Evolutionary conservation across 306 rosid species (phyloP), one percentile per base, ranked within the genome.

Genomic region (Fagus sylvatica): DNA sequence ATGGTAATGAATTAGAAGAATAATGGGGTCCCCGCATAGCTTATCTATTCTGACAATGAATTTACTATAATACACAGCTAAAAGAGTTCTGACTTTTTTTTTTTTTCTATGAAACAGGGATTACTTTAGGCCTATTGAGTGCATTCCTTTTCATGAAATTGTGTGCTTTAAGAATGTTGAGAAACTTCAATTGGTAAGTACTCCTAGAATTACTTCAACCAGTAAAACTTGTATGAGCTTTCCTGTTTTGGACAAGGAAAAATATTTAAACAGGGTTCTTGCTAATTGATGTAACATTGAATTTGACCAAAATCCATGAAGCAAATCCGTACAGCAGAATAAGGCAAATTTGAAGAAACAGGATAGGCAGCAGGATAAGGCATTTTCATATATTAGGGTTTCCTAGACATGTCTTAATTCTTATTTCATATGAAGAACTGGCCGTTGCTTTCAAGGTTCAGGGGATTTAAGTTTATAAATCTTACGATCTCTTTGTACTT

Each of bases 151-250:
- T 69, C 91, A 92, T 78, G 97, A 95, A 85, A 79, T 87, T 82
- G 80, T 84, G 61, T 89, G 97, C 91, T 95, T 92, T 83, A 89
- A 87, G 79, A 83, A 88, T 71, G 96, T 92, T 78, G 93, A 86
- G 83, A 91, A 89, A 78, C 98, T 95, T 86, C 91, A 87, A 71
- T 81, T 69, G 90, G 98, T 95, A 87, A 88, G 98, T 74, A 66
- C 64, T 81, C 78, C 55, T 74, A 17, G 75, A 30, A 39, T 79
- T 64, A 49, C 77, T 73, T 68, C 55, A 49, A 39, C 72, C 83
- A 67, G n/a, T 68, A 64, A 72, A 10, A 57, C 5, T n/a, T 6
- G 9, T 39, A 57, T 64, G 70, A 46, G 40, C 81, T 73, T 72
- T 73, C 69, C 68, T 36, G 57, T 55, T 71, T 39, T 16, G 15